A percentile compares a stretch with the other conserved stretches of the same genome.
Evolutionary conservation across 257 asterid genomes (phyloP).

Genomic region (Gynochthodes officinalis): DNA sequence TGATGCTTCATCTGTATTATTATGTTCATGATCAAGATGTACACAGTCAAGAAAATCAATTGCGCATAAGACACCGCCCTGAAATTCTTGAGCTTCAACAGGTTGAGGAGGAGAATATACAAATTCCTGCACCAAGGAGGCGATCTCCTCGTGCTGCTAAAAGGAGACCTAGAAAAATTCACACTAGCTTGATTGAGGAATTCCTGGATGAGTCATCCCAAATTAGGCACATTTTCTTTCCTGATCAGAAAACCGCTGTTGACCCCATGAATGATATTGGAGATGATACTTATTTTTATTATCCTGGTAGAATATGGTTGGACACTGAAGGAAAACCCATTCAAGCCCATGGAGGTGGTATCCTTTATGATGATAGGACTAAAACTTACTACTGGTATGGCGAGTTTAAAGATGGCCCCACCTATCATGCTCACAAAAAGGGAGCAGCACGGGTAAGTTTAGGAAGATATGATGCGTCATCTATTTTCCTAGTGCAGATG

Average conservation of each 20-base stretch:
- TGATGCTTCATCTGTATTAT: constrained; percentile 59
- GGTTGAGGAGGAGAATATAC: constrained; percentile 83
- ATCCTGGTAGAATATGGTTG: constrained; percentile 89
- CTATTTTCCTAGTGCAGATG: background rate
- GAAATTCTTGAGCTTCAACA: constrained; percentile 61
- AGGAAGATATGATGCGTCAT: background rate
- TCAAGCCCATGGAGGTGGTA: constrained; percentile 99
- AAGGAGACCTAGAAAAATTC: constrained; percentile 64
- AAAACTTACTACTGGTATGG: constrained; percentile 93
- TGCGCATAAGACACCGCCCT: constrained; percentile 28
- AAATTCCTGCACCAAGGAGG: constrained; percentile 70
- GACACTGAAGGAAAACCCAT: constrained; percentile 94
- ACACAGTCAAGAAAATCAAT: constrained; percentile 28
- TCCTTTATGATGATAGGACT: constrained; percentile 67
- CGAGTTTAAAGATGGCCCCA: constrained; percentile 95
- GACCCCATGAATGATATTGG: constrained; percentile 53
- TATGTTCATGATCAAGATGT: constrained; percentile 33
- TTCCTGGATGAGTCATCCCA: constrained; percentile 87
- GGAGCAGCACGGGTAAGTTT: constrained; percentile 94
- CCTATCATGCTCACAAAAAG: constrained; percentile 87
- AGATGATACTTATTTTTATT: constrained; percentile 52
- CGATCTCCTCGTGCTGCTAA: constrained; percentile 91
- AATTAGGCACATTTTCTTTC: constrained; percentile 79
- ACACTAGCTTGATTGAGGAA: constrained; percentile 68
- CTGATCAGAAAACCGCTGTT: constrained; percentile 49